A percentile compares a stretch with the other conserved stretches of the same genome.
Evolutionary conservation across 2,329 filamentous ascomycete species (phyloP).

Genomic region (Trichoderma semiorbis): DNA sequence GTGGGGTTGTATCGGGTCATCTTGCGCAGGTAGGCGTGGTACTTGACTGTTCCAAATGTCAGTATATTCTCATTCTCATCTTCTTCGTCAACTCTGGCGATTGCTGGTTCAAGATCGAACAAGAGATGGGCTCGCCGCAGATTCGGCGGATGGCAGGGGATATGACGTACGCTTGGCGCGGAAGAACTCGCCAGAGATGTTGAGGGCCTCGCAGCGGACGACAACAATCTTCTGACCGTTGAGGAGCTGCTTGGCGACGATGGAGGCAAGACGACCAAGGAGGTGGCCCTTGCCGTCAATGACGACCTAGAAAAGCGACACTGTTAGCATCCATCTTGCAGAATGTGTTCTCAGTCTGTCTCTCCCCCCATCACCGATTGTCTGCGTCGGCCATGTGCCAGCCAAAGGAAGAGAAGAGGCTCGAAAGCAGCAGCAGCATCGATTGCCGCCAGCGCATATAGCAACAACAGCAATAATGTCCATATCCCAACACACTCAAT

Average conservation of each 20-base stretch:
- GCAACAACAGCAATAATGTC: not conserved
- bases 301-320: constrained; percentile 65
- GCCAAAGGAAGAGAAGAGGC: not conserved
- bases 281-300: constrained; percentile 99
- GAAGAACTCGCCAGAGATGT: constrained; percentile 99
- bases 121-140: not conserved
- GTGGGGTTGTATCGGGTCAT: constrained; percentile 99
- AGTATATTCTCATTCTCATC: constrained; percentile 33
- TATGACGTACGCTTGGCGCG: constrained; percentile 93
- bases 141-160: not conserved
- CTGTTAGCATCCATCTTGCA: constrained; percentile 22
- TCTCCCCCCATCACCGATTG: not conserved
- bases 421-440: constrained; percentile 11
- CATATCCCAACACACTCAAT: constrained; percentile 3
- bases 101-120: constrained; percentile 10
- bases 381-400: not conserved
- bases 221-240: constrained; percentile 99
- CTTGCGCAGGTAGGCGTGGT: constrained; percentile 99
- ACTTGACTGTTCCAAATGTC: constrained; percentile 81
- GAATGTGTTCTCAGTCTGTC: not conserved
- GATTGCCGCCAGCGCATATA: constrained; percentile 1
- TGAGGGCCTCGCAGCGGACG: constrained; percentile 97
- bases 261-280: constrained; percentile 96
- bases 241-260: constrained; percentile 98
- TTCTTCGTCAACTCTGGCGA: not conserved